Evolutionary conservation across 306 rosid genomes (phyloP).

Genomic region (Malus sieversii): DNA sequence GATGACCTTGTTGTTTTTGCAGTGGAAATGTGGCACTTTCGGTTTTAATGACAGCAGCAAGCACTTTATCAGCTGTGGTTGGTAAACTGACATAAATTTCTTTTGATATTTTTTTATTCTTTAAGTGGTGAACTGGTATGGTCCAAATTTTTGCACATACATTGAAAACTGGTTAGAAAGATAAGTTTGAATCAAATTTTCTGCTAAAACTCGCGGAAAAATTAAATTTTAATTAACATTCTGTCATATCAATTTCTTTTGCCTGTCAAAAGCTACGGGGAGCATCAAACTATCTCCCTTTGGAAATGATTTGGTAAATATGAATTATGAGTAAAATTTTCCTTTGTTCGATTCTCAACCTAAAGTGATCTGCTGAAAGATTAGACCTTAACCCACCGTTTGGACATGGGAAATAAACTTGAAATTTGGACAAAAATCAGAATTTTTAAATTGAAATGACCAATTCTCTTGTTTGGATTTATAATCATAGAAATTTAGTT

Average conservation of each 20-base stretch:
- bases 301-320: not conserved
- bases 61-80: conserved; percentile 80
- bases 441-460: too few species aligned
- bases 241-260: not conserved
- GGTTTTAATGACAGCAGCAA: conserved; percentile 80
- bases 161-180: not conserved
- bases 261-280: not conserved
- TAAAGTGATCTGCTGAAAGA: not conserved
- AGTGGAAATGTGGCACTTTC: conserved; percentile 89
- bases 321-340: not conserved
- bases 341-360: not conserved
- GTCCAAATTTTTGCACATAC: not conserved
- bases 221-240: not conserved
- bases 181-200: not conserved
- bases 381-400: not conserved
- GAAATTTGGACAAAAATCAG: too few species aligned
- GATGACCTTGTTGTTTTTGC: conserved; percentile 27
- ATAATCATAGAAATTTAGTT: not conserved
- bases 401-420: too few species aligned
- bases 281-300: not conserved
- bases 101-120: not conserved
- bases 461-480: too few species aligned
- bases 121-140: conserved; percentile 6
- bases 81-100: conserved; percentile 24
- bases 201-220: not conserved